Base-by-base conservation (phyloP, 257 asterid genomes). In the Euphrasia confusa region DNA sequence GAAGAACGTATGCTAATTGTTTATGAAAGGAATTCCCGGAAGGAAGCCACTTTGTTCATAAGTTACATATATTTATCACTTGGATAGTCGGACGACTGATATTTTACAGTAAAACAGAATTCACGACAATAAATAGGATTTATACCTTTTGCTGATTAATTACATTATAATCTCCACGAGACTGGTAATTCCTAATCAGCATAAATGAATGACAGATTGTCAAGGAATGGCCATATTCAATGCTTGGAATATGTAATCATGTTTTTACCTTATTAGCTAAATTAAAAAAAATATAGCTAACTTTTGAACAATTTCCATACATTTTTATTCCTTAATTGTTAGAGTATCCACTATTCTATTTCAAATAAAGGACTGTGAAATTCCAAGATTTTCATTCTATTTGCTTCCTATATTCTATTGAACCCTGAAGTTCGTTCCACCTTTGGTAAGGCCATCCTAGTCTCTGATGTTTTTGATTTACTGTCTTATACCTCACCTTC, bases 261-360 rank as follows among this genome's bases (percentile, higher is more conserved):
- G 11, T 54, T 21, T 59, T 65, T 48, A 39, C 72, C 73, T 64
- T 59, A 63, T 65, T 58, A 14, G 69, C 75, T 39, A 32, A 68
- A 54, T 44, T 2, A 3, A 3, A 5, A 37, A 71, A 18, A 71
- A 40, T 54, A 48, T 54, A 63, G 69, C 70, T 63, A 75, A 58
- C 35, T 72, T 30, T 17, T 44, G 56, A 60, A 33, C 65, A 57
- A 54, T 66, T 72, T 10, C 78, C 15, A 49, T 61, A 60, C 49
- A 68, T 10, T 63, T 69, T n/a, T 61, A 60, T 67, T 45, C 77
- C 64, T 57, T 61, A 37, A 55, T 48, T 47, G 26, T 3, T 61
- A 35, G 64, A 40, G 27, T 44, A 68, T 68, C 62, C 68, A 47
- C 35, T 54, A 42, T 52, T 50, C 21, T 61, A 56, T 67, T 69